Evolutionary conservation across 2,329 filamentous ascomycete species (phyloP), one percentile per base, ranked within the genome.

Genomic region (Aspergillus pseudoglaucus): DNA sequence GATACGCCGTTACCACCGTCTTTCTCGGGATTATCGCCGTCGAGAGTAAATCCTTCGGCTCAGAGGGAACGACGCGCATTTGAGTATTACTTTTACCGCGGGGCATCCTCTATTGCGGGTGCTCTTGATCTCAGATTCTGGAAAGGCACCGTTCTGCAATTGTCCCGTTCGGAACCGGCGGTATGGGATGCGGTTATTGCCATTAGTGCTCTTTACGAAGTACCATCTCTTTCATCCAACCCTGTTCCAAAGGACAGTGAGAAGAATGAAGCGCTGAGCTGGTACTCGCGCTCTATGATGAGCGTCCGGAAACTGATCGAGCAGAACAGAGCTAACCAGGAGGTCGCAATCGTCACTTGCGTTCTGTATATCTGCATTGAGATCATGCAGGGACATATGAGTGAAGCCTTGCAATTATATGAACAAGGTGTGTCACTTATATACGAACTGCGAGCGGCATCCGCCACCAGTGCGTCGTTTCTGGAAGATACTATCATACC

Each of bases 131-230:
- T 56, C 22, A 58, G 60, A 25, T 69, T 71, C 45, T 70, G 68
- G 68, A 52, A 55, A n/a, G 62, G 53, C 1, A 47, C 64, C 25
- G 57, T 71, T 4, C 66, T 66, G 3, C 63, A 63, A 38, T 53
- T 69, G 12, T 68, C 65, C 40, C 63, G 60, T 10, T 58, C 46
- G 25, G 64, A 69, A 44, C 60, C 65, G 3, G 64, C 65, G 4
- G 64, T 71, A 2, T 69, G 68, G 65, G 64, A 70, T 57, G 62
- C 67, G 14, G 62, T 69, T 35, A 63, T 66, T 25, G 56, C 66
- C 4, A 61, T 69, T n/a, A 67, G 66, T 47, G 55, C 62, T 9
- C 49, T 70, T 6, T 66, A 63, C 38, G 67, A 70, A 39, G 56
- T 44, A 42, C 56, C 59, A 20, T 14, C 17, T 3, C 39, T 14